Evolutionary conservation across 2,329 filamentous ascomycete genomes (phyloP).

Genomic region (Diaporthe aspalathi): DNA sequence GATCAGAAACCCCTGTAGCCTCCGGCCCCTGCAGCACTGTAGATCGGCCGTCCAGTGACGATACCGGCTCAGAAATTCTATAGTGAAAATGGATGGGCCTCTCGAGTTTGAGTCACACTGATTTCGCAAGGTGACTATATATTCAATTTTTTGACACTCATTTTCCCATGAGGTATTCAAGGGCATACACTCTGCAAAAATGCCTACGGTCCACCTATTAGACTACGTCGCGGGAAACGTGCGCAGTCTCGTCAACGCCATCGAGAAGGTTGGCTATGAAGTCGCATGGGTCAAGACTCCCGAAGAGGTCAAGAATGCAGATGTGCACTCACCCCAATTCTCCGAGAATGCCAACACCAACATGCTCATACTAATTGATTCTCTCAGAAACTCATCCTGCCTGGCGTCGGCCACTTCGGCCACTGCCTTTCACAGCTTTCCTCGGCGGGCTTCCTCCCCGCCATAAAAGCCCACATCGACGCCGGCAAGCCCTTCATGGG

Average conservation of each 20-base stretch:
- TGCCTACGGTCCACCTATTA: conserved; percentile 82
- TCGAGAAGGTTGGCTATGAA: conserved; percentile 92
- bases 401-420: conserved; percentile 96
- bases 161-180: neutral
- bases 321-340: conserved; percentile 66
- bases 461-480: conserved; percentile 84
- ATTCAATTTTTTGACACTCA: neutral
- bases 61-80: conserved; percentile 32
- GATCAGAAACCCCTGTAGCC: conserved; percentile 22
- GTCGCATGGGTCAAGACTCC: conserved; percentile 93
- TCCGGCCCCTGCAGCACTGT: conserved; percentile 11
- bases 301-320: conserved; percentile 84
- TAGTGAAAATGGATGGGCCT: conserved; percentile 32
- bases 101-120: conserved; percentile 23
- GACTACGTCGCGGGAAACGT: conserved; percentile 98
- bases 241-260: conserved; percentile 94
- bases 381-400: conserved; percentile 87
- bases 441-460: conserved; percentile 83
- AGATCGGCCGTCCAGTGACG: conserved; percentile 35
- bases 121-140: neutral
- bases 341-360: conserved; percentile 19
- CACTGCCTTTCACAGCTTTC: conserved; percentile 91
- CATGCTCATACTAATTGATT: conserved; percentile 35
- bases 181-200: conserved; percentile 51
- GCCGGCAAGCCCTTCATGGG: conserved; percentile 98